Evolutionary conservation across 2,329 filamentous ascomycete genomes (phyloP).

Genomic region (Aspergillus oerlinghausenensis): DNA sequence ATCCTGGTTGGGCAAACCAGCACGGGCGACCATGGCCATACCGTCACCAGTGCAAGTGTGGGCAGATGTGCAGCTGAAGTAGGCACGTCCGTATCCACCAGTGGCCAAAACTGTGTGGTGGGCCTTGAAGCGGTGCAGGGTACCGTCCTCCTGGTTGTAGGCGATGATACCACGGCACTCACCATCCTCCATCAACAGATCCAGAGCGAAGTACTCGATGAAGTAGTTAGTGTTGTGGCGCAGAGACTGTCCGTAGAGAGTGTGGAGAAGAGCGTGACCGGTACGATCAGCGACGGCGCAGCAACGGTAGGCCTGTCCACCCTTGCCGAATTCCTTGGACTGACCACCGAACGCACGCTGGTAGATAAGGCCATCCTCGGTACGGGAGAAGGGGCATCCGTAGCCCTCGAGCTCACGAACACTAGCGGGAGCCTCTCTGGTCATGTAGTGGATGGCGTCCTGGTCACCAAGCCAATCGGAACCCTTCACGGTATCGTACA

Average conservation of each 20-base stretch:
- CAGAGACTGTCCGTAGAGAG: constrained; percentile 94
- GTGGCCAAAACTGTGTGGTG: constrained; percentile 97
- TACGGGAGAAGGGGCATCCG: constrained; percentile 88
- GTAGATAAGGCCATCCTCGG: constrained; percentile 95
- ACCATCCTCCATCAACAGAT: constrained; percentile 95
- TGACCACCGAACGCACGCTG: constrained; percentile 98
- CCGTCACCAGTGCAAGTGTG: constrained; percentile 99
- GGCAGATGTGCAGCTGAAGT: constrained; percentile 96
- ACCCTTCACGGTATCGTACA: constrained; percentile 98
- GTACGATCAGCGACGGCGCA: constrained; percentile 95
- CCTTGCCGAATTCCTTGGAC: constrained; percentile 90
- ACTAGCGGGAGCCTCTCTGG: constrained; percentile 82
- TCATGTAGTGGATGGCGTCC: constrained; percentile 99
- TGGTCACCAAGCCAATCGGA: constrained; percentile 97
- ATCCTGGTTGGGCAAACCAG: constrained; percentile 97
- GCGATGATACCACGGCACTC: constrained; percentile 95
- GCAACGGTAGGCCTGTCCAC: constrained; percentile 96
- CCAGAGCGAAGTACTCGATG: constrained; percentile 97
- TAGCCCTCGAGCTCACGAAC: constrained; percentile 97
- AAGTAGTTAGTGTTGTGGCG: constrained; percentile 99
- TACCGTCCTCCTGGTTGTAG: constrained; percentile 98
- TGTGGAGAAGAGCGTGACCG: constrained; percentile 95
- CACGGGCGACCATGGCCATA: constrained; percentile 98
- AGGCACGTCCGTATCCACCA: constrained; percentile 94
- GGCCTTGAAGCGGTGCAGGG: constrained; percentile 91